Base-by-base conservation (phyloP, 805 yeast genomes). In the Candida caryicola region DNA sequence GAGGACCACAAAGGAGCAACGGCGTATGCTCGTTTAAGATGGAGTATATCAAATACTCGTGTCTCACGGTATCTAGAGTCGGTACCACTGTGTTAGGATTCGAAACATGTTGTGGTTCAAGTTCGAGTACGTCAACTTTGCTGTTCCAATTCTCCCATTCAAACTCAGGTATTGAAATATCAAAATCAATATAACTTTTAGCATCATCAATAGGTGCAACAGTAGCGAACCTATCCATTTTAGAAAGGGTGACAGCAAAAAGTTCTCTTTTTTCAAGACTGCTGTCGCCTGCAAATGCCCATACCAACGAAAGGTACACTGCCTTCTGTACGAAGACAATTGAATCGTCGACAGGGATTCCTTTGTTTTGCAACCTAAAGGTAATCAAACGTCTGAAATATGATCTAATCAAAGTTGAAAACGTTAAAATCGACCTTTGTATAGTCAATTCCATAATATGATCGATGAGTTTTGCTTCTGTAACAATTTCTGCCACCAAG, bases 1-100 rank as follows among this genome's bases (percentile, higher is more conserved):
- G 97, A 0, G 98, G 98, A 2, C 98, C 98, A 60, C 96, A 88
- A 16, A 91, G 66, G 18, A 91, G 66, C 13, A 87, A 56, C 0
- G 95, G 78, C 28, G 64, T 63, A 37, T 75, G 81, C 31, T 76
- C 76, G 23, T 68, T 66, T 26, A 90, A 51, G 2, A 85, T 57
- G 0, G 80, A 65, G 38, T 71, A 74, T 1, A 91, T 68, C 8
- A 85, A 51, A 1, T 64, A 55, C 43, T 86, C 91, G 40, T 85
- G 85, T 39, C 80, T 69, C 2, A 72, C 55, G 0, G 96, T 89
- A 47, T 89, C 97, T 1, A 76, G 52, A 0, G 98, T 91, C 0
- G 95, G 85, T 7, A 91, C 73, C 1, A 91, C 77, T 0, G 79
- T 55, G 46, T 78, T 81, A 1, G 95, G 79, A 30, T 73, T 66